Percentiles rank a stretch among this genome's conserved stretches.
phyloP scores from a whole-genome alignment of 2,329 filamentous ascomycete species.

The Ustulina deusta region DNA sequence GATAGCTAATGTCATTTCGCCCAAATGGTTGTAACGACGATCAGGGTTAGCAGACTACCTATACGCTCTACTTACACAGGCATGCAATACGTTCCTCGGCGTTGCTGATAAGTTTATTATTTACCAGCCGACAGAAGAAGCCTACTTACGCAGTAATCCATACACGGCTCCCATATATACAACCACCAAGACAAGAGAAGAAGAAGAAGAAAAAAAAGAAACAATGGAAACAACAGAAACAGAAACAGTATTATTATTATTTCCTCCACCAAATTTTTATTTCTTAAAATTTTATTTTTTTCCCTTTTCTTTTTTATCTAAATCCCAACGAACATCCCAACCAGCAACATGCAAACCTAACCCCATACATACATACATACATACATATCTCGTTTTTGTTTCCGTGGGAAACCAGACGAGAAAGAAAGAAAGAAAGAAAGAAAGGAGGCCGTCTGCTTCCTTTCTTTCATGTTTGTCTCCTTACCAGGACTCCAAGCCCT shows the following conservation, averaged over 20 bases:
- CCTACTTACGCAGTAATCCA: background rate
- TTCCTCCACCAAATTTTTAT: no score
- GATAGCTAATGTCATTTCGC: background rate
- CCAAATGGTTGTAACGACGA: background rate
- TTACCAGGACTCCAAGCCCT: slow-evolving; percentile 64
- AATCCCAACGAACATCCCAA: background rate
- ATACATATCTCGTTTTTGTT: background rate
- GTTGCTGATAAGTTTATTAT: no score
- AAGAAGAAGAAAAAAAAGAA: background rate
- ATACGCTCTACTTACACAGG: no score
- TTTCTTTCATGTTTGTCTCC: background rate
- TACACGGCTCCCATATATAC: background rate
- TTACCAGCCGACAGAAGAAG: background rate
- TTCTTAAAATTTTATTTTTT: background rate
- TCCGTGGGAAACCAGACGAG: background rate
- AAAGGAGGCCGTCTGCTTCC: background rate
- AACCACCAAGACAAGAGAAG: background rate
- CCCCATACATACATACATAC: background rate
- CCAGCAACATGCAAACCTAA: background rate
- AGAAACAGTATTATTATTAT: background rate
- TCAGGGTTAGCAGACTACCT: background rate
- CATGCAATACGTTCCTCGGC: no score
- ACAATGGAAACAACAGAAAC: background rate
- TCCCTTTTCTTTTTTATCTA: background rate
- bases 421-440: background rate